Conservation (phyloP, 192 early-diverging fungal genomes). For the Umbelopsis vinacea region DNA sequence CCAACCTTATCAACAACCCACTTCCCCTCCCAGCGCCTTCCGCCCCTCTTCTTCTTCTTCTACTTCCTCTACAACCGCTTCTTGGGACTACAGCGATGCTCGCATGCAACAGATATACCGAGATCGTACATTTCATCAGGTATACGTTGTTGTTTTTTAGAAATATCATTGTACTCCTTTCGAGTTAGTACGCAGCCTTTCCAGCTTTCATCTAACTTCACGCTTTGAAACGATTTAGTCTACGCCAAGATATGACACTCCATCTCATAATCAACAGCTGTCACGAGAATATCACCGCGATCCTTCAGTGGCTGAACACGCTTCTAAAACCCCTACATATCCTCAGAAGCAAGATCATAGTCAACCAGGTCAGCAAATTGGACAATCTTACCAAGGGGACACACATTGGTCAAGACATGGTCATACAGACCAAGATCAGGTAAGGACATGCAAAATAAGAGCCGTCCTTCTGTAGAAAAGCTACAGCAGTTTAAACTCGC, state of each 20-base stretch:
- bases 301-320: not conserved
- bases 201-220: not conserved
- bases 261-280: slow-evolving; percentile 7
- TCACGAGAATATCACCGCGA: slow-evolving; percentile 12
- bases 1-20: slow-evolving; percentile 18
- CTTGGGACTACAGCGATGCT: slow-evolving; percentile 17
- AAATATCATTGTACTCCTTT: slow-evolving; percentile 3
- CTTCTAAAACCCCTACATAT: not conserved
- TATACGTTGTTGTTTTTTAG: not conserved
- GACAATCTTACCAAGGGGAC: not conserved
- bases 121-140: slow-evolving; percentile 20
- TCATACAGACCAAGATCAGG: slow-evolving; percentile 7
- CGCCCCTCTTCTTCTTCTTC: not conserved
- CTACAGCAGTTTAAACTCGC: not conserved
- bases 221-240: not conserved
- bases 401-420: not conserved
- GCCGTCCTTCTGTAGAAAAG: not conserved
- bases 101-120: slow-evolving; percentile 21
- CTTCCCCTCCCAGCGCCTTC: slow-evolving; percentile 12
- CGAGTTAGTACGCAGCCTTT: not conserved
- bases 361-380: not conserved
- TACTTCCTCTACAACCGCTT: not conserved
- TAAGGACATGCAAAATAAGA: not conserved
- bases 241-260: slow-evolving; percentile 15
- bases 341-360: slow-evolving; percentile 4